These are phyloP conservation scores for Erodium trifolium DNA, from an alignment of 441 rosid species.

Conservation along the genomic window DNA sequence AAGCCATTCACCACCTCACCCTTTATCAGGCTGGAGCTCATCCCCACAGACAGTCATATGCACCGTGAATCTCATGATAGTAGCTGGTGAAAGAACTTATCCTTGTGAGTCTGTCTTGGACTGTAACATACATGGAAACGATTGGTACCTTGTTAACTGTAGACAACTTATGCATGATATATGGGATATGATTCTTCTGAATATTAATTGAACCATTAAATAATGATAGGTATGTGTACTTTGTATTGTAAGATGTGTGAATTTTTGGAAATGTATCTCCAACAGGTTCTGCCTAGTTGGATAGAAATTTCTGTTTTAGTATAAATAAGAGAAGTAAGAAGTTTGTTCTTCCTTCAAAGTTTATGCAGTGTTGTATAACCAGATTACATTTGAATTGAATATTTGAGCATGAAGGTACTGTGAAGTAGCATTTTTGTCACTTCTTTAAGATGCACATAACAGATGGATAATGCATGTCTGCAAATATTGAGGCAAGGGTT, in stretches of 20 bases:
- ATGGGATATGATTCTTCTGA: constrained; percentile 8
- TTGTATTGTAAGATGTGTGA: background rate
- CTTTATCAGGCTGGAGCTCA: constrained; percentile 44
- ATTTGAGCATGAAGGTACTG: too few relatives aligned
- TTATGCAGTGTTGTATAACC: background rate
- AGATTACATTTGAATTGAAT: background rate
- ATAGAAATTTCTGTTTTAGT: background rate
- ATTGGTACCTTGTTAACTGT: background rate
- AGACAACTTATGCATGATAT: constrained; percentile 12
- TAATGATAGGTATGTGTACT: constrained; percentile 4
- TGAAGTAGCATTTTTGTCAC: too few relatives aligned
- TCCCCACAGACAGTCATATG: constrained; percentile 28
- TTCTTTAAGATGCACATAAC: too few relatives aligned
- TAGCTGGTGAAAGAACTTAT: constrained; percentile 4
- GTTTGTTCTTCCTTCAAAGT: background rate
- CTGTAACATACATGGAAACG: constrained; percentile 4
- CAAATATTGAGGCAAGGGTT: too few relatives aligned
- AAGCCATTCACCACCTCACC: constrained; percentile 42
- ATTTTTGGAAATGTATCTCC: constrained; percentile 1
- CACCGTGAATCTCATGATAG: constrained; percentile 13
- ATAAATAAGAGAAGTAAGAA: background rate
- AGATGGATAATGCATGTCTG: too few relatives aligned
- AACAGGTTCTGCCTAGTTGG: constrained; percentile 2
- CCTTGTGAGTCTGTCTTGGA: constrained; percentile 2
- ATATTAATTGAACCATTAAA: constrained; percentile 2